Conservation (phyloP, 177 flowering plant species). For the Vitis hybrid region DNA sequence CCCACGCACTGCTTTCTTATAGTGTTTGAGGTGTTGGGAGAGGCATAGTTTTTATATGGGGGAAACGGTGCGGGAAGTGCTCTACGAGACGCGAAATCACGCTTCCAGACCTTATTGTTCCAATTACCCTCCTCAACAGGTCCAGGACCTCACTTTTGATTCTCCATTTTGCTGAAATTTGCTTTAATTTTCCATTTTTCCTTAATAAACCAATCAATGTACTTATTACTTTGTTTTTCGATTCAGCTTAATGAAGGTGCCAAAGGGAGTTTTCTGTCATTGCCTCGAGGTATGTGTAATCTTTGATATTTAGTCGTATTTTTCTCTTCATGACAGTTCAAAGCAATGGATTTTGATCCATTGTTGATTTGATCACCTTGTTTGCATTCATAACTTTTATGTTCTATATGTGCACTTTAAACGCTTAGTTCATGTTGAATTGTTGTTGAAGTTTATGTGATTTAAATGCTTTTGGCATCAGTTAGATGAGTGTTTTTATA, state of each 20-base stretch:
- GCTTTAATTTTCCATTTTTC: slow-evolving; percentile 3
- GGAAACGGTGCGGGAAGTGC: slow-evolving; percentile 38
- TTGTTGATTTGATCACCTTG: no score
- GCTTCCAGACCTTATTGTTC: slow-evolving; percentile 53
- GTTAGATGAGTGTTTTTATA: no score
- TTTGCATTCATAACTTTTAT: no score
- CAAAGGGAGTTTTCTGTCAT: slow-evolving; percentile 37
- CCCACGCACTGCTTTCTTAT: not conserved
- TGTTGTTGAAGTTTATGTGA: no score
- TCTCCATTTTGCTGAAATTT: not conserved
- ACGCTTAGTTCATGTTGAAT: no score
- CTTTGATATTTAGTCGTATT: not conserved
- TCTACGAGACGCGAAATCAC: slow-evolving; percentile 69
- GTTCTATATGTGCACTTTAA: no score
- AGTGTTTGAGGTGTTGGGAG: slow-evolving; percentile 21
- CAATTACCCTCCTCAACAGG: slow-evolving; percentile 68
- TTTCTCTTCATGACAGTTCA: no score
- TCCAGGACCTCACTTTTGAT: not conserved
- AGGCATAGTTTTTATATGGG: slow-evolving; percentile 19
- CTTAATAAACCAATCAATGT: not conserved
- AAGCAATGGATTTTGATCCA: no score
- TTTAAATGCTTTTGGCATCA: no score
- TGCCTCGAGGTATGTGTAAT: slow-evolving; percentile 35
- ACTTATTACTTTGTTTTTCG: not conserved
- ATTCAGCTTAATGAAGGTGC: slow-evolving; percentile 42